Percentiles rank a stretch among this genome's conserved stretches.
phyloP scores from a whole-genome alignment of 495 filamentous ascomycete genomes.

The Aspergillus wentii region DNA sequence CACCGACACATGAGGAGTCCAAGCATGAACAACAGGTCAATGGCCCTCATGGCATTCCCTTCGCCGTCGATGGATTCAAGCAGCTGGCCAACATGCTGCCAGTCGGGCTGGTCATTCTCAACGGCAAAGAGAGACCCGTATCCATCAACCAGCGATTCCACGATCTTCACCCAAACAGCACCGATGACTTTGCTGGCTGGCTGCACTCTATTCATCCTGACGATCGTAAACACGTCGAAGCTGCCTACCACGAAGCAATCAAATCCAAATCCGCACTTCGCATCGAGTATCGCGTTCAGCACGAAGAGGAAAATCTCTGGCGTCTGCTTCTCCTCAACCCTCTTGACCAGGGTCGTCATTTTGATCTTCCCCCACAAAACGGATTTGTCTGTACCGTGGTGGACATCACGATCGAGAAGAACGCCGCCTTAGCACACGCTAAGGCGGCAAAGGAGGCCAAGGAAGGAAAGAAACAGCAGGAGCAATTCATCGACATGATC shows the following conservation, averaged over 20 bases:
- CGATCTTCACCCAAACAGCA: constrained; percentile 4
- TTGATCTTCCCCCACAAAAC: constrained; percentile 1
- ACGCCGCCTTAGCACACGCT: constrained; percentile 45
- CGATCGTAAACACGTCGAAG: constrained; percentile 13
- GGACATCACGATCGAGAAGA: constrained; percentile 45
- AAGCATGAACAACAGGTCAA: neutral
- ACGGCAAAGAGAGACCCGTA: constrained; percentile 12
- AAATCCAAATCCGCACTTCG: constrained; percentile 6
- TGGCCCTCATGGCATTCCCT: neutral
- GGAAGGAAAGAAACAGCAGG: constrained; percentile 62
- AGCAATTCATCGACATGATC: constrained; percentile 87
- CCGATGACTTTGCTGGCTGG: constrained; percentile 13
- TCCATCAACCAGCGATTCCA: constrained; percentile 19
- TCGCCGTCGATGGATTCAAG: neutral
- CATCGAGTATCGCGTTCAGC: constrained; percentile 16
- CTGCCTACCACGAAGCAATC: constrained; percentile 6
- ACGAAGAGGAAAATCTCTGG: constrained; percentile 17
- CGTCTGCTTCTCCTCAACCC: constrained; percentile 13
- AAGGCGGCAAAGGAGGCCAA: constrained; percentile 61
- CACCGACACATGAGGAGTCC: too few species aligned
- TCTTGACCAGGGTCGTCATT: constrained; percentile 1
- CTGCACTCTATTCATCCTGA: constrained; percentile 14
- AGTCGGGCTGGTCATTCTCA: constrained; percentile 19
- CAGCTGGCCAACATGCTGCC: constrained; percentile 25
- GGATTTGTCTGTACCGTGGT: constrained; percentile 20